Percentiles rank a stretch among this genome's conserved stretches.
These are phyloP conservation scores for Colletotrichum tabaci DNA, from an alignment of 2,329 filamentous ascomycete genomes.

Conservation along the genomic window DNA sequence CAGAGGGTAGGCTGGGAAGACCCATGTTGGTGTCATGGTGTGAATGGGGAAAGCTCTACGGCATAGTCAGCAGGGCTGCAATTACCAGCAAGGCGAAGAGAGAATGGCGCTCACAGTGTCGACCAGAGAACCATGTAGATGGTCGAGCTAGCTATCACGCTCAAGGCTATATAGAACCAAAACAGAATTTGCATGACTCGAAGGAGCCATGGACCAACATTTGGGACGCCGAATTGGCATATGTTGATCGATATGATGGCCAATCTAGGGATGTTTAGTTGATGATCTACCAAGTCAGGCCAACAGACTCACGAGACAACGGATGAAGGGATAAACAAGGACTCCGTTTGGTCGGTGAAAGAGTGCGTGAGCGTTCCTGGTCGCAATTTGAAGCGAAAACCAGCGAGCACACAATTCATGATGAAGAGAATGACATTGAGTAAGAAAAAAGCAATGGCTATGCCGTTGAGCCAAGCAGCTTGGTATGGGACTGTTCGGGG, in stretches of 20 bases:
- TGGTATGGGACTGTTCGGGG: conserved; percentile 64
- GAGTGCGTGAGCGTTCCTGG: conserved; percentile 80
- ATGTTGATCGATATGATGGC: conserved; percentile 85
- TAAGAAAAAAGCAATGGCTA: conserved; percentile 74
- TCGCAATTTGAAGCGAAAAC: conserved; percentile 77
- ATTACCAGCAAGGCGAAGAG: neutral
- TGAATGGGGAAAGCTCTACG: conserved; percentile 74
- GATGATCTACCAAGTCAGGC: conserved; percentile 46
- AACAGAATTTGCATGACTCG: conserved; percentile 75
- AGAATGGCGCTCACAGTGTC: conserved; percentile 60
- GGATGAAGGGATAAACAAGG: conserved; percentile 81
- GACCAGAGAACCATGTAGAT: conserved; percentile 84
- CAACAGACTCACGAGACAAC: conserved; percentile 58
- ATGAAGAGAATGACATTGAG: conserved; percentile 76
- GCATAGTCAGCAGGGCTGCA: neutral
- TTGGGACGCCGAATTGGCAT: conserved; percentile 80
- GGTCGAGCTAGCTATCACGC: conserved; percentile 76
- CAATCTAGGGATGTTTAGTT: conserved; percentile 64
- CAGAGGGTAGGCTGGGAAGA: conserved; percentile 87
- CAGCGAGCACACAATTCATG: conserved; percentile 74
- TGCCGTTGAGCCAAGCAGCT: conserved; percentile 69
- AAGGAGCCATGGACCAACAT: conserved; percentile 74
- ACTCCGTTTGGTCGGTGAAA: conserved; percentile 83
- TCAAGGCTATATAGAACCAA: conserved; percentile 80
- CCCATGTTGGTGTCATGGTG: conserved; percentile 90